Base-by-base conservation (phyloP, 2,329 filamentous ascomycete species). In the Arthrobotrys iridis region DNA sequence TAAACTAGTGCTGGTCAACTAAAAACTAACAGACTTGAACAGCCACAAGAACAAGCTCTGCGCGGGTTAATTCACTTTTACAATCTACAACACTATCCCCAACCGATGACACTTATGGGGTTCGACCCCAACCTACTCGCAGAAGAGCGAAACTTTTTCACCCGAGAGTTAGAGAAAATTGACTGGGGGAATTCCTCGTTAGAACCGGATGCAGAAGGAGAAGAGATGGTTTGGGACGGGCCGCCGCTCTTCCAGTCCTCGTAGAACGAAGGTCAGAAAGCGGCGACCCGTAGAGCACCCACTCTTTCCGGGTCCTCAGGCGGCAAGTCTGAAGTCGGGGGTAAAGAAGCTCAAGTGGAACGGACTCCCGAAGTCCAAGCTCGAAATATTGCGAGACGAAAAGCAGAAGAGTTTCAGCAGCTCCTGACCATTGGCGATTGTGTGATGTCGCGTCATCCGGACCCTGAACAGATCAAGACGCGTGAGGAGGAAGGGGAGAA, bases 1-100 rank as follows among this genome's bases (percentile, higher is more conserved):
- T 48, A 20, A 5, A 11, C 5, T 13, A 18, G 11, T n/a, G 13
- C 10, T 26, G 33, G 7, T 1, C 10, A 22, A 18, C 2, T 20
- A 10, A 33, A 18, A 50, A 22, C 52, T 55, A 59, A 62, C 24
- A 22, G 2, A 2, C 11, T 37, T 7, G 43, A n/a, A 13, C 45
- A 78, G 74, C 94, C 94, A 1, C 85, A 97, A 5, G 95, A 99
- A 83, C 93, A 97, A 84, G 93, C 93, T 0, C 85, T 98, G 46
- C 86, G 95, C 45, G 92, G 91, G 43, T 83, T 99, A 77, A 97
- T 94, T 62, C 93, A 97, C 82, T 99, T 95, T 93, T 92, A 92
- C 85, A 97, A 82, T 62, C 80, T 80, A 45, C 63, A 77, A 24
- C 86, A 70, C 83, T 87, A 57, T 81, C 75, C 77, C 50, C 72